These are phyloP conservation scores for Punctularia strigosozonata DNA, from an alignment of 768 basidiomycete genomes.

Conservation along the genomic window DNA sequence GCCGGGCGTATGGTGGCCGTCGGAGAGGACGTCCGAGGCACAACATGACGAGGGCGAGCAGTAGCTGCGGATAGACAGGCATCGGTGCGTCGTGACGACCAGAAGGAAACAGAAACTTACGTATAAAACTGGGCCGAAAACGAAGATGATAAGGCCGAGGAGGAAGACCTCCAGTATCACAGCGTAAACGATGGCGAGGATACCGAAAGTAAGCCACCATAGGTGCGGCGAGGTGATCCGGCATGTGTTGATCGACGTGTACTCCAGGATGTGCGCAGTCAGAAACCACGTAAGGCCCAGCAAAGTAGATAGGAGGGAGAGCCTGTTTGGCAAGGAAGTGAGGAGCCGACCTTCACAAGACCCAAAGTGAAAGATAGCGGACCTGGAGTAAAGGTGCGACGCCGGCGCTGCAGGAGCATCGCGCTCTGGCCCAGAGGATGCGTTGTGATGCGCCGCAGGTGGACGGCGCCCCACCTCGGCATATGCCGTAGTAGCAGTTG, in stretches of 20 bases:
- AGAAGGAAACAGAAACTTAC: slow-evolving; percentile 30
- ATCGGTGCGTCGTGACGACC: not conserved
- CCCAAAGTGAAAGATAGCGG: not conserved
- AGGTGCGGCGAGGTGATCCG: slow-evolving; percentile 65
- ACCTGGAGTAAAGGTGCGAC: slow-evolving; percentile 6
- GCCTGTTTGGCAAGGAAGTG: slow-evolving; percentile 19
- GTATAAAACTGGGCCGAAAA: slow-evolving; percentile 68
- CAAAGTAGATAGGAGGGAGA: slow-evolving; percentile 55
- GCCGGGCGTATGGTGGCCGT: slow-evolving; percentile 60
- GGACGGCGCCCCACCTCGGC: not conserved
- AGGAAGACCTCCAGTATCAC: slow-evolving; percentile 62
- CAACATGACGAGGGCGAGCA: slow-evolving; percentile 66
- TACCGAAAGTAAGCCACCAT: slow-evolving; percentile 80
- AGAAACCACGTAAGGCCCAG: slow-evolving; percentile 76
- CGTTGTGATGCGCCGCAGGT: not conserved
- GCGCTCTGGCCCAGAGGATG: slow-evolving; percentile 2
- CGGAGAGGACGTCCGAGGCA: slow-evolving; percentile 76
- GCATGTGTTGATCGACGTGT: slow-evolving; percentile 65
- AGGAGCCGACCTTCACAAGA: not conserved
- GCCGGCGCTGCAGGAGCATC: not conserved
- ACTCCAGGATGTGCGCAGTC: slow-evolving; percentile 68
- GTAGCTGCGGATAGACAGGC: slow-evolving; percentile 29
- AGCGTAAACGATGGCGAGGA: slow-evolving; percentile 70
- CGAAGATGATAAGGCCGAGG: slow-evolving; percentile 65
- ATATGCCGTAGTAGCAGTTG: not conserved